Evolutionary conservation across 768 basidiomycete species (phyloP), one percentile per base, ranked within the genome.

Genomic region (Mrakia frigida): DNA sequence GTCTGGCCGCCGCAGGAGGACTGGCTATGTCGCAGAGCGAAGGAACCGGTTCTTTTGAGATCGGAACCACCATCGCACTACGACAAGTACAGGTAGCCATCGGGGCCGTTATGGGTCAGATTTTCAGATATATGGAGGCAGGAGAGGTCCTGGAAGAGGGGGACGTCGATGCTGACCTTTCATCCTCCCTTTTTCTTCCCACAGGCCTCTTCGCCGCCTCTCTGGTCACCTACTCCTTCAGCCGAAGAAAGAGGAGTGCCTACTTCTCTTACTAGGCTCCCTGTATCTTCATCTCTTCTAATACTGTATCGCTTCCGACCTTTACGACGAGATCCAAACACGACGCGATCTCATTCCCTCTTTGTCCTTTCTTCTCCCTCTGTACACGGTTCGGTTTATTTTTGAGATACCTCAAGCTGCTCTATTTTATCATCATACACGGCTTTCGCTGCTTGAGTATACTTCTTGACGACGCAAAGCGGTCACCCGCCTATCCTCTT

Each of bases 221-320:
- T 11, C 59, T 67, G 3, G 43, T 35, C 73, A 74, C 59, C 21
- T 74, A 74, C 37, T 43, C 73, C 4, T 61, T 52, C 50, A n/a
- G 35, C 9, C 46, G 70, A 14, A 10, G 53, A 2, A 74, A 74
- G 33, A 52, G 73, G 37, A 35, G 60, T n/a, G 73, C 73, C 23
- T 74, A 59, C 60, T 74, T 74, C 37, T 56, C 73, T 13, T 74
- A 74, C 39, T 74, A 73, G 60, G n/a, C 43, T 65, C 3, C 52
- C 31, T 61, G 52, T 69, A 79, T 81, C 74, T 82, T 81, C 16
- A 80, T 80, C 70, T 82, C 82, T 18, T 84, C 83, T n/a, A n/a
- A n/a, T 59, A 84, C 85, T 28, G 0, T 56, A 28, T 1, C n/a
- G 3, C 18, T 53, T 53, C 53, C n/a, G 53, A 56, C 56, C 43